Percentiles rank a stretch among this genome's conserved stretches.
Evolutionary conservation across 2,329 filamentous ascomycete genomes (phyloP).

Genomic region (Trichoderma atrobrunneum): DNA sequence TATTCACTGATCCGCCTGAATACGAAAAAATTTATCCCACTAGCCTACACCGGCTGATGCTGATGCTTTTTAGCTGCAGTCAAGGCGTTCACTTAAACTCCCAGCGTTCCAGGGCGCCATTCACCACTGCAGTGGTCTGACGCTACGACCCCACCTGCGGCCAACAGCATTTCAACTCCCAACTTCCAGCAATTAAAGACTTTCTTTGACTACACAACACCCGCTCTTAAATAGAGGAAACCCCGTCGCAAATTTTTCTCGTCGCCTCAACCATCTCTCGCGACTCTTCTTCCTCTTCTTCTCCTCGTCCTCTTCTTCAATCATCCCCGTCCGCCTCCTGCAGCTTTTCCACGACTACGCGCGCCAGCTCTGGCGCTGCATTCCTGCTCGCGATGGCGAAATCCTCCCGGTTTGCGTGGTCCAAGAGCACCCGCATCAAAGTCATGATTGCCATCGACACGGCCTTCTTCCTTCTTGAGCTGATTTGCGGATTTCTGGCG

Average conservation of each 20-base stretch:
- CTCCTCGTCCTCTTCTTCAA: background rate
- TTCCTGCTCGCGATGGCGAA: conserved; percentile 28
- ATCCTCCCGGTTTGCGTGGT: conserved; percentile 68
- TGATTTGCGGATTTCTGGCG: conserved; percentile 80
- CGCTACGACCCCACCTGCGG: conserved; percentile 10
- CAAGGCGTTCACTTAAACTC: background rate
- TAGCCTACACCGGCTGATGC: background rate
- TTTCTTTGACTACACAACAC: background rate
- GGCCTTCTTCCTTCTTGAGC: conserved; percentile 85
- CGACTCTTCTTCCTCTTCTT: background rate
- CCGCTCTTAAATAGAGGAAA: background rate
- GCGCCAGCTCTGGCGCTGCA: conserved; percentile 15
- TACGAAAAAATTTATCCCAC: background rate
- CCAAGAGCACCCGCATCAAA: conserved; percentile 87
- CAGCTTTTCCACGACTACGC: background rate
- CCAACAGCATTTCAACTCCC: conserved; percentile 6
- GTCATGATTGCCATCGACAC: conserved; percentile 90
- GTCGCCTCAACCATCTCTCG: background rate
- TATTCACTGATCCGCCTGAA: background rate
- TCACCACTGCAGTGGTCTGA: conserved; percentile 1
- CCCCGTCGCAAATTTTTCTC: background rate
- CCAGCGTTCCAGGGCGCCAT: background rate
- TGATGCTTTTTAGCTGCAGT: background rate
- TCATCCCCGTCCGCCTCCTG: background rate
- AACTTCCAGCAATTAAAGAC: background rate